Conservation (phyloP, 2,329 filamentous ascomycete genomes). For the Ascochyta viciae-villosae region DNA sequence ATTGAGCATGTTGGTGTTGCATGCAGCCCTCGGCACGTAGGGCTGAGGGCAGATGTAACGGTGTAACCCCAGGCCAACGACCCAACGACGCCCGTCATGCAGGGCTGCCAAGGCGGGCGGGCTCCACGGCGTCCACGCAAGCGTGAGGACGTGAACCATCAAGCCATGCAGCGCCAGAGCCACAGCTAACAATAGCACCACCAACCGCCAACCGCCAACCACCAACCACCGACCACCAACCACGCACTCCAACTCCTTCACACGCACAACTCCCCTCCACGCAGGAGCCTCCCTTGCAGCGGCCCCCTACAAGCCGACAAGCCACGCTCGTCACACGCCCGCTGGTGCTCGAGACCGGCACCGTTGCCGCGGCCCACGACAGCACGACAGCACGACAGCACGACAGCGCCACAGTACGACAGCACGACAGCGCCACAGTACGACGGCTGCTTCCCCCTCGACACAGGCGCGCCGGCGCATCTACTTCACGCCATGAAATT, state of each 20-base stretch:
- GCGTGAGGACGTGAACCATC: constrained; percentile 3
- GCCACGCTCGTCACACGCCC: constrained; percentile 5
- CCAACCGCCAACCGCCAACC: background rate
- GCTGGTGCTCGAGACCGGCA: background rate
- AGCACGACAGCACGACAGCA: background rate
- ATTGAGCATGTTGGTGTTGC: background rate
- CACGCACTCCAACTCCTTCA: background rate
- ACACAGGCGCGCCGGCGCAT: constrained; percentile 17
- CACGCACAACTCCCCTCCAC: background rate
- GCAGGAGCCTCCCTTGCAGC: constrained; percentile 15
- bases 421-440: too few relatives aligned
- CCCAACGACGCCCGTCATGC: constrained; percentile 4
- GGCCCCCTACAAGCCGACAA: background rate
- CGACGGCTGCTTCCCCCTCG: background rate
- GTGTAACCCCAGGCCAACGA: background rate
- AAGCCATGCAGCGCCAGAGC: too few relatives aligned
- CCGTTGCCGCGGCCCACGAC: background rate
- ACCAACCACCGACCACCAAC: background rate
- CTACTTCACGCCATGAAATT: constrained; percentile 37
- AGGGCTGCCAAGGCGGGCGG: constrained; percentile 11
- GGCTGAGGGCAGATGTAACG: background rate
- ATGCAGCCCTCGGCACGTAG: background rate
- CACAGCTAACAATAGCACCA: constrained; percentile 25
- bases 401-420: too few relatives aligned
- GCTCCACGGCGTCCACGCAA: background rate